Conservation (phyloP, 2,329 filamentous ascomycete species). For the Claviceps sp. region DNA sequence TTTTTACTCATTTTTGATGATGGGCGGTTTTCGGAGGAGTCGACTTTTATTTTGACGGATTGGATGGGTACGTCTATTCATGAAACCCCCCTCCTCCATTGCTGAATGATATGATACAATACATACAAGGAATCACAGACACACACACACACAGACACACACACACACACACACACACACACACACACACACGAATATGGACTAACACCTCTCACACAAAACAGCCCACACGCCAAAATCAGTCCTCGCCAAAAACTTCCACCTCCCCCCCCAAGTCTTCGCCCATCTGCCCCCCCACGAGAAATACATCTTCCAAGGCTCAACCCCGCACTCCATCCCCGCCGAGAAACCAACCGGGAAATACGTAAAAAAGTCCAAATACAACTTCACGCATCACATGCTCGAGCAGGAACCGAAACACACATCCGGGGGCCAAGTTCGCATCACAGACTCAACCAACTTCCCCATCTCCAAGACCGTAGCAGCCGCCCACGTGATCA, state of each 20-base stretch:
- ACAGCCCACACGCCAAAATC: slow-evolving; percentile 56
- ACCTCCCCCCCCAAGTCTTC: slow-evolving; percentile 57
- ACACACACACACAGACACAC: too few relatives aligned
- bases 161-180: too few relatives aligned
- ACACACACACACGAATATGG: too few relatives aligned
- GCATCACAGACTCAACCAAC: slow-evolving; percentile 63
- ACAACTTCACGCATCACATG: slow-evolving; percentile 59
- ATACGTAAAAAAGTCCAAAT: slow-evolving; percentile 51
- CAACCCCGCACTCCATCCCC: slow-evolving; percentile 47
- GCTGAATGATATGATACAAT: neutral
- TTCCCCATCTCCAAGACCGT: slow-evolving; percentile 63
- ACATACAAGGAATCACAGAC: too few relatives aligned
- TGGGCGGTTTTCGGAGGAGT: slow-evolving; percentile 42
- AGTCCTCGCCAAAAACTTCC: slow-evolving; percentile 63
- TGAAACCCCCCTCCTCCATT: too few relatives aligned
- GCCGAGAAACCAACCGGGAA: slow-evolving; percentile 50
- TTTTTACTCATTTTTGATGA: slow-evolving; percentile 36
- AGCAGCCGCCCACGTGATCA: slow-evolving; percentile 57
- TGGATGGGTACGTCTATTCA: slow-evolving; percentile 48
- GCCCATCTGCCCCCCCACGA: slow-evolving; percentile 50
- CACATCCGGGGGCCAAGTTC: slow-evolving; percentile 55
- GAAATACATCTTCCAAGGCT: slow-evolving; percentile 68
- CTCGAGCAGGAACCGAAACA: slow-evolving; percentile 53
- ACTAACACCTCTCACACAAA: too few relatives aligned
- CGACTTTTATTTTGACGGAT: slow-evolving; percentile 60